Conservation (phyloP, 306 rosid species). For the Bauhinia variegata region DNA sequence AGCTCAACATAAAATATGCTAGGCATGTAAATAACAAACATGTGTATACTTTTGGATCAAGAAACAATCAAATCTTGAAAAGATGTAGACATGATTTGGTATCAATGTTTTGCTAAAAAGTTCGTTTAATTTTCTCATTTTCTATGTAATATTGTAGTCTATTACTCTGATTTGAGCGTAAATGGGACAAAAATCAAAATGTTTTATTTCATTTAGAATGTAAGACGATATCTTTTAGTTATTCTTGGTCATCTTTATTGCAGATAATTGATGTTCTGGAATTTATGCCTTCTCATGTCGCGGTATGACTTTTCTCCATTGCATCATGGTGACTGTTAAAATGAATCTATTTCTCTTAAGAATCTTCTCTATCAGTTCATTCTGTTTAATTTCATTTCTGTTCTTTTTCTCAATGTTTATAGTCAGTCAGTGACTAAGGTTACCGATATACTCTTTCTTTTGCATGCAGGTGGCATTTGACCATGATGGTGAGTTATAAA, state of each 20-base stretch:
- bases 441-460: constrained; percentile 35
- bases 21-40: too few relatives aligned
- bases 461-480: constrained; percentile 94
- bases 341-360: constrained; percentile 22
- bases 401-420: constrained; percentile 5
- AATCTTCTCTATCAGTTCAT: background rate
- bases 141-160: background rate
- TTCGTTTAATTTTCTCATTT: background rate
- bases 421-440: constrained; percentile 6
- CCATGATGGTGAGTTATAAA: constrained; percentile 85
- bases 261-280: constrained; percentile 96
- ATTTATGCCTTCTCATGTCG: constrained; percentile 88
- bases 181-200: background rate
- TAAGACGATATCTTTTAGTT: constrained; percentile 25
- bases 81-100: constrained; percentile 5
- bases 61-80: background rate
- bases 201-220: constrained; percentile 23
- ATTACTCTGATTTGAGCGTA: constrained; percentile 2
- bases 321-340: constrained; percentile 16
- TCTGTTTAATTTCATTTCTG: background rate
- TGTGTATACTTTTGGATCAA: background rate
- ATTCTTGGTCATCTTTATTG: constrained; percentile 34
- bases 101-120: background rate
- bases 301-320: constrained; percentile 61
- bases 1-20: too few relatives aligned